These are phyloP conservation scores for Phytophthora chlamydospora DNA, from an alignment of 352 stramenopile species.

Conservation along the genomic window DNA sequence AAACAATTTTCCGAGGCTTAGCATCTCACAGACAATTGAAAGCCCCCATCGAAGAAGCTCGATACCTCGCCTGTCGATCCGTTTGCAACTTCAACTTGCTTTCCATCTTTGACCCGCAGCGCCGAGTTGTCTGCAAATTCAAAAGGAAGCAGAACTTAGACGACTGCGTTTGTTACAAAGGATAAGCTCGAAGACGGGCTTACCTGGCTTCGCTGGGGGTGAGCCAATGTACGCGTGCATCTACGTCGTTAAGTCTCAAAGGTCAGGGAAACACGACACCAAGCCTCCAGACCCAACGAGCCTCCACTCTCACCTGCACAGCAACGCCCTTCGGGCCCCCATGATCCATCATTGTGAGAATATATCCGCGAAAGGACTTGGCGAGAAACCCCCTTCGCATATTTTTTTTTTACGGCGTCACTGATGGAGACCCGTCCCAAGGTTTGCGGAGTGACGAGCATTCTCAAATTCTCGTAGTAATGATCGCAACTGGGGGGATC, in stretches of 20 bases:
- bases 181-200: not conserved
- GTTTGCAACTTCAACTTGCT: conserved; percentile 39
- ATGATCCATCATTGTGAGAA: conserved; percentile 2
- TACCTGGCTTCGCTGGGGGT: conserved; percentile 31
- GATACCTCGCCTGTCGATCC: conserved; percentile 41
- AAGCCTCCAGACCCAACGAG: not conserved
- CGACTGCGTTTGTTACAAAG: not conserved
- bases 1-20: not conserved
- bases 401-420: no score
- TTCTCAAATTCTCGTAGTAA: not conserved
- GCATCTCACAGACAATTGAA: not conserved
- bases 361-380: conserved; percentile 15
- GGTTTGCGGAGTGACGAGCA: not conserved
- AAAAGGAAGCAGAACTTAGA: no score
- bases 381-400: conserved; percentile 10
- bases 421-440: conserved; percentile 8
- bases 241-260: conserved; percentile 5
- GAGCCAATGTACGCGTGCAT: conserved; percentile 36
- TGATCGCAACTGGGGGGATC: conserved; percentile 1
- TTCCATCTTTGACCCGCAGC: conserved; percentile 52
- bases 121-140: conserved; percentile 35
- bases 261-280: no score
- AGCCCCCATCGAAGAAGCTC: not conserved
- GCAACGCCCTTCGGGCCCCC: conserved; percentile 16
- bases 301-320: conserved; percentile 20